Conservation (phyloP, 805 yeast species). For the Metschnikowia anglica region DNA sequence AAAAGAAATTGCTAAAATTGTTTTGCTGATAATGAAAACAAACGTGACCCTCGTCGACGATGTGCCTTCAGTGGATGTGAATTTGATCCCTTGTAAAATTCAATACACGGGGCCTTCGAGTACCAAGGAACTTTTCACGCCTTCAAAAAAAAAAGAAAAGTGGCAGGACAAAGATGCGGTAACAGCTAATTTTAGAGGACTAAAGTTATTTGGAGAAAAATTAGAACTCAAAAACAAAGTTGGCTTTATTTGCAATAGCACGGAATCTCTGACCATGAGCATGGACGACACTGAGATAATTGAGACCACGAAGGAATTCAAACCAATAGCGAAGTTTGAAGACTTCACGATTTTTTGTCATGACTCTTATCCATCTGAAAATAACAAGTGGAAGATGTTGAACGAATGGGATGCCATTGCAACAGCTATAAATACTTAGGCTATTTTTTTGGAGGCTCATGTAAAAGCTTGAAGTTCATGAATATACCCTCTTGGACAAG, state of each 20-base stretch:
- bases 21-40: constrained; percentile 4
- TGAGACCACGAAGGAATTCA: constrained; percentile 13
- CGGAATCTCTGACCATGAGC: constrained; percentile 12
- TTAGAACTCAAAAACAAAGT: constrained; percentile 9
- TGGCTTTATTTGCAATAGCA: constrained; percentile 12
- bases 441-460: constrained; percentile 13
- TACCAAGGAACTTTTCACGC: constrained; percentile 13
- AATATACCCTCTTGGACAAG: constrained; percentile 7
- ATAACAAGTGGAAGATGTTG: constrained; percentile 17
- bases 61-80: constrained; percentile 11
- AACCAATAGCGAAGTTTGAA: constrained; percentile 15
- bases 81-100: constrained; percentile 18
- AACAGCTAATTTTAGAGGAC: constrained; percentile 19
- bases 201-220: constrained; percentile 16
- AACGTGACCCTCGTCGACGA: constrained; percentile 2
- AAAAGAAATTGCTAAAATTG: not conserved
- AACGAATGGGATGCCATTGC: constrained; percentile 19
- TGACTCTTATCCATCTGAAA: constrained; percentile 17
- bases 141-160: constrained; percentile 9
- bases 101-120: constrained; percentile 18
- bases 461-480: constrained; percentile 10
- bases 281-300: constrained; percentile 3
- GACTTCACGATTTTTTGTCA: constrained; percentile 17
- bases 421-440: constrained; percentile 12
- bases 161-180: constrained; percentile 7